Evolutionary conservation across 106 monocot genomes (phyloP), one percentile per base, ranked within the genome.

Genomic region (Allium sativum): DNA sequence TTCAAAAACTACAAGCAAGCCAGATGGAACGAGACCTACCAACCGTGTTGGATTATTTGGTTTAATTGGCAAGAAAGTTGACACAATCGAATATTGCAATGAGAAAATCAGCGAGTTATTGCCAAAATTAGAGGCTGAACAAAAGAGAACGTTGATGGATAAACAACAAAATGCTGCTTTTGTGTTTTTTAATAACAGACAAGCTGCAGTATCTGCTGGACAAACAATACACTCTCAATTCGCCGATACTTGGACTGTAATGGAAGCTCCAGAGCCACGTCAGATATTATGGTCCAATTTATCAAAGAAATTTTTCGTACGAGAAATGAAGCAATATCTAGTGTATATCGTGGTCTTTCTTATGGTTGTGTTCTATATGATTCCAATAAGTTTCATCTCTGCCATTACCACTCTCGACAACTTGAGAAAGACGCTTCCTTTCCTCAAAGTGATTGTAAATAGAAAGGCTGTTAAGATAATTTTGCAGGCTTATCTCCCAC

Each of bases 221-320:
- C 98, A 99, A 65, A 92, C 82, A 21, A 69, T 92, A 45, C 98
- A 99, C 61, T 72, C 92, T 44, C 98, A 78, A 62, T 52, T 67
- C 68, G 55, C 72, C 20, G 85, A 92, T 58, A 76, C 73, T 44
- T 99, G 98, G 98, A 81, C 61, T 18, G 79, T 99, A 31, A 69
- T 50, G 21, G 92, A 99, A 85, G 88, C 98, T 52, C 92, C 98
- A 7, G 92, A 99, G 52, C 98, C 98, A 52, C 74, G 88, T 1
- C 77, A 91, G 40, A 7, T 99, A 10, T 43, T 99, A 15, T 99
- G 98, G 98, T 21, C 61, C 40, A 92, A 99, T 70, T 74, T 92
- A 61, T 56, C 80, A 9, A 99, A 76, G 74, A 84, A 67, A 13
- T 58, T 72, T n/a, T 92, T 81, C 52, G 74, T 70, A 73, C 82